Conservation (phyloP, 2,329 filamentous ascomycete species). For the Cercospora janseana region DNA sequence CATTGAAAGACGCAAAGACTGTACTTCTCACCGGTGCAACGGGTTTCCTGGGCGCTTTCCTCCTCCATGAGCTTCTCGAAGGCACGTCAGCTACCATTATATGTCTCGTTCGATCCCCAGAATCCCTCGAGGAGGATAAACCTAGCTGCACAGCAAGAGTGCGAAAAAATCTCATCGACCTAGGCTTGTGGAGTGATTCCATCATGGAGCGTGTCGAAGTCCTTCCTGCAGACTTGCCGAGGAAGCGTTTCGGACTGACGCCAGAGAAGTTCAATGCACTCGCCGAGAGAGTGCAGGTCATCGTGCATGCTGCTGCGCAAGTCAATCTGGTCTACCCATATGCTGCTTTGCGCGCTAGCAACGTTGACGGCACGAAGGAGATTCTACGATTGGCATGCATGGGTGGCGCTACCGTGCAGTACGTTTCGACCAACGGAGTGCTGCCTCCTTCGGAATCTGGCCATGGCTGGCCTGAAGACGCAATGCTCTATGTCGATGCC, state of each 20-base stretch:
- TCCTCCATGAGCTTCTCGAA: constrained; percentile 67
- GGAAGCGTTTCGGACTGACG: constrained; percentile 66
- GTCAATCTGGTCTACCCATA: constrained; percentile 82
- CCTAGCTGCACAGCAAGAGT: constrained; percentile 69
- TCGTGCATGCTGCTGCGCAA: constrained; percentile 73
- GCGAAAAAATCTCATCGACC: constrained; percentile 72
- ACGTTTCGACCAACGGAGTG: constrained; percentile 78
- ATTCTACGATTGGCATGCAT: constrained; percentile 68
- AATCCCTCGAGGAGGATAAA: constrained; percentile 62
- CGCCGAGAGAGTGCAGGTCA: constrained; percentile 65
- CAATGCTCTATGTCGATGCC: constrained; percentile 64
- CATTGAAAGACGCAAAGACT: constrained; percentile 64
- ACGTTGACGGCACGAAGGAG: constrained; percentile 76
- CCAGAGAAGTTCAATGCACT: constrained; percentile 65
- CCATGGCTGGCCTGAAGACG: constrained; percentile 68
- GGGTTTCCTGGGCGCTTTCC: constrained; percentile 72
- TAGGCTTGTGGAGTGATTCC: constrained; percentile 73
- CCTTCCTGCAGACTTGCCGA: constrained; percentile 68
- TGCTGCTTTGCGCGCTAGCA: constrained; percentile 69
- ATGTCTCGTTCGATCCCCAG: constrained; percentile 70
- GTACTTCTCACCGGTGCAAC: constrained; percentile 73
- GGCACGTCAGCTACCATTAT: constrained; percentile 67
- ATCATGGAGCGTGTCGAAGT: constrained; percentile 77
- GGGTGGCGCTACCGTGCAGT: constrained; percentile 69
- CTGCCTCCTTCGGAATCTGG: constrained; percentile 62